Percentiles rank a stretch among this genome's conserved stretches.
Evolutionary conservation across 768 basidiomycete genomes (phyloP).

Genomic region (button mushroom (Agaricus bisporus)): DNA sequence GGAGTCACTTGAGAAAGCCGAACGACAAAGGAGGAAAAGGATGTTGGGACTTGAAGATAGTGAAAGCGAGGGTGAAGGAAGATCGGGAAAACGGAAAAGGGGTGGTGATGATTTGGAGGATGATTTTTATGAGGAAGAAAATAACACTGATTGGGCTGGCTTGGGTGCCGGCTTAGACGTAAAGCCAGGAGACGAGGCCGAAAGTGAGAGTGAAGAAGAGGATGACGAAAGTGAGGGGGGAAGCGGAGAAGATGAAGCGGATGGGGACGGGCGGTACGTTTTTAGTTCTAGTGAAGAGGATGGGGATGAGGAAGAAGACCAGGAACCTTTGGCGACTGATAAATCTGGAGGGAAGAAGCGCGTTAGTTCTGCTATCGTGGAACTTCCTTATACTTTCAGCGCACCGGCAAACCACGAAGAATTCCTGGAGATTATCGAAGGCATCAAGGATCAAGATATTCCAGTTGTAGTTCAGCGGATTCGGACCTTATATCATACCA

Average conservation of each 20-base stretch:
- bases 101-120: slow-evolving; percentile 92
- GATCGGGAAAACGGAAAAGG: slow-evolving; percentile 40
- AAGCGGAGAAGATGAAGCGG: slow-evolving; percentile 32
- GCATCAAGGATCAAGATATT: slow-evolving; percentile 65
- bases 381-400: slow-evolving; percentile 89
- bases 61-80: slow-evolving; percentile 54
- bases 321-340: slow-evolving; percentile 32
- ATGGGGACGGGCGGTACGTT: slow-evolving; percentile 11
- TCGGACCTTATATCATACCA: slow-evolving; percentile 86
- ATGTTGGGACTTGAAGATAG: slow-evolving; percentile 80
- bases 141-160: slow-evolving; percentile 29
- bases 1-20: slow-evolving; percentile 80
- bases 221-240: slow-evolving; percentile 31
- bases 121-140: slow-evolving; percentile 56
- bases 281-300: slow-evolving; percentile 12
- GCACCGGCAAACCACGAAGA: slow-evolving; percentile 86
- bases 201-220: slow-evolving; percentile 26
- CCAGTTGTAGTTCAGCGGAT: slow-evolving; percentile 85
- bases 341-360: slow-evolving; percentile 25
- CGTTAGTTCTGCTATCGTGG: slow-evolving; percentile 32
- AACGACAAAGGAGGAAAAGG: slow-evolving; percentile 66
- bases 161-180: slow-evolving; percentile 37
- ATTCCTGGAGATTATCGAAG: slow-evolving; percentile 77
- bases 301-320: slow-evolving; percentile 38
- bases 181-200: slow-evolving; percentile 22